Percentiles rank a stretch among this genome's conserved stretches.
Evolutionary conservation across 495 filamentous ascomycete species (phyloP).

Genomic region (Elaphomyces granulatus): DNA sequence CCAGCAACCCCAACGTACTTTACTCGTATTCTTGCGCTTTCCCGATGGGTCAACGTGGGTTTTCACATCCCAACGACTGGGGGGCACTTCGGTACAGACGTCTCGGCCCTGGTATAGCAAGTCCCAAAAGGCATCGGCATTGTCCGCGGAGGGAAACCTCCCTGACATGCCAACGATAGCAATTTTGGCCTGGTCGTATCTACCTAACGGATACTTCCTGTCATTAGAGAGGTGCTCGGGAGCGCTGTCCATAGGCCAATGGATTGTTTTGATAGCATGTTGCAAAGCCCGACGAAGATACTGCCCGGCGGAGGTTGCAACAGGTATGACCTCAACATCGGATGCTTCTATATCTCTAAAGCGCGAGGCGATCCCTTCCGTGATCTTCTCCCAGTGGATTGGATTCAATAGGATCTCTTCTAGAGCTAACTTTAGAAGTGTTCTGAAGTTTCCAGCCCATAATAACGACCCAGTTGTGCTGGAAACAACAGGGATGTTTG

Average conservation of each 20-base stretch:
- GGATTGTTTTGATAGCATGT: too few relatives aligned
- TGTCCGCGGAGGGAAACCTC: constrained; percentile 11
- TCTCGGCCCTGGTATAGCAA: constrained; percentile 53
- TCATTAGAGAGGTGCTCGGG: constrained; percentile 15
- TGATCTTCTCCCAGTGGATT: constrained; percentile 42
- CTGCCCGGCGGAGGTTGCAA: constrained; percentile 32
- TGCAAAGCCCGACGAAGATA: too few relatives aligned
- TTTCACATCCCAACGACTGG: constrained; percentile 65
- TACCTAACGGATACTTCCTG: constrained; percentile 8
- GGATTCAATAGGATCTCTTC: constrained; percentile 45
- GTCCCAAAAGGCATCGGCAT: constrained; percentile 20
- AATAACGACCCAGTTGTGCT: constrained; percentile 37
- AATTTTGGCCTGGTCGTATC: constrained; percentile 21
- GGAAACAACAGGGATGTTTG: constrained; percentile 44
- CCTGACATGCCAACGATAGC: constrained; percentile 16
- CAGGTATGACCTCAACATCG: constrained; percentile 37
- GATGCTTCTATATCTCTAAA: constrained; percentile 13
- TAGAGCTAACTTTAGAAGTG: constrained; percentile 37
- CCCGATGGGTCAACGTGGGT: constrained; percentile 44
- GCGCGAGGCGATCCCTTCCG: constrained; percentile 35
- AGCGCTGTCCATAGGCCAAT: too few relatives aligned
- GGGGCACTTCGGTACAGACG: constrained; percentile 41
- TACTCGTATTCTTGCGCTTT: constrained; percentile 19
- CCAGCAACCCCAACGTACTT: constrained; percentile 22
- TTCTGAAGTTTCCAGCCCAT: constrained; percentile 29